Conservation (phyloP, 2,329 filamentous ascomycete species). For the Epichloe glyceriae region DNA sequence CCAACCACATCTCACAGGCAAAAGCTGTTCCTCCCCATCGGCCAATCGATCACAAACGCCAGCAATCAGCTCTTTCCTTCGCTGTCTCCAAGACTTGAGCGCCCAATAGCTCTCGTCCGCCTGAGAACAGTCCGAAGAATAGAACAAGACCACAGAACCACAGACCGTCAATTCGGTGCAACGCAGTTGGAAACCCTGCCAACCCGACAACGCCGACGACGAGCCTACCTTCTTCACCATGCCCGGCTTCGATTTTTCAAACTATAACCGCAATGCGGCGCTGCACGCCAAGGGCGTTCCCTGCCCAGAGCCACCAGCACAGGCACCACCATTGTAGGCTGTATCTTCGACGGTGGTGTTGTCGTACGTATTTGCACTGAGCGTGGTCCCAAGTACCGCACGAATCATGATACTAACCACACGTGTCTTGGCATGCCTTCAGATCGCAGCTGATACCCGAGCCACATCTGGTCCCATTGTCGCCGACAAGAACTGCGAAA, state of each 20-base stretch:
- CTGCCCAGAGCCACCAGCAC: constrained; percentile 97
- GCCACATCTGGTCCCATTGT: constrained; percentile 96
- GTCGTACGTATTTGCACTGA: constrained; percentile 49
- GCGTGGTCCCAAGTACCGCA: not conserved
- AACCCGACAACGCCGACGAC: constrained; percentile 3
- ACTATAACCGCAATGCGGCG: constrained; percentile 97
- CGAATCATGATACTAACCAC: not conserved
- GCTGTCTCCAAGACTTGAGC: not conserved
- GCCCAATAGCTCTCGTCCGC: not conserved
- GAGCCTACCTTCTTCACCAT: constrained; percentile 38
- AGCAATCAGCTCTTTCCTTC: not conserved
- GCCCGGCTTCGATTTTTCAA: constrained; percentile 98
- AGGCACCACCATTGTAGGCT: constrained; percentile 96
- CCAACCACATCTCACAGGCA: constrained; percentile 8
- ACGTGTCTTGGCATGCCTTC: not conserved
- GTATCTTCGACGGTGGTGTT: constrained; percentile 90
- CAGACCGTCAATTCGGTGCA: constrained; percentile 1
- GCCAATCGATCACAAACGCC: not conserved
- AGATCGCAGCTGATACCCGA: constrained; percentile 97
- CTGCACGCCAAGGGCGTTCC: constrained; percentile 90
- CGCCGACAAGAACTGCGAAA: constrained; percentile 99
- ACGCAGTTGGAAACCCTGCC: not conserved
- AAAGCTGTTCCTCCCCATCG: not conserved
- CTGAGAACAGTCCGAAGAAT: not conserved
- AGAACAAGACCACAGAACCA: not conserved